A percentile compares a stretch with the other conserved stretches of the same genome.
Evolutionary conservation across 345 rosid species (phyloP).

Genomic region (Cardamine chenopodiifolia): DNA sequence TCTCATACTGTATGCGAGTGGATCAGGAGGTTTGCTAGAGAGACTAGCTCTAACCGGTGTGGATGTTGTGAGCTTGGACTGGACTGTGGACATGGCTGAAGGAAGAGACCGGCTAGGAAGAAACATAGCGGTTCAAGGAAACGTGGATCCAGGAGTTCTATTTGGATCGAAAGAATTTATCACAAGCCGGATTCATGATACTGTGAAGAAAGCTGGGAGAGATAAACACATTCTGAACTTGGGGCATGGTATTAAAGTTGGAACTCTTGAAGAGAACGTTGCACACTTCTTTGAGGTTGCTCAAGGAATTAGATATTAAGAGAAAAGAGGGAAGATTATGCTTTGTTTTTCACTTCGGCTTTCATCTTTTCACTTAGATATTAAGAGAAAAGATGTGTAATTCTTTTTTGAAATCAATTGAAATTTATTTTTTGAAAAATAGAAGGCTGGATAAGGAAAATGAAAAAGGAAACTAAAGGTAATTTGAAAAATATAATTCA

Average conservation of each 20-base stretch:
- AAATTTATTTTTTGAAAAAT: no score
- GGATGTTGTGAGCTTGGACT: constrained; percentile 96
- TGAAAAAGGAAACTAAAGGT: no score
- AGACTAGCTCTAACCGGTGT: constrained; percentile 83
- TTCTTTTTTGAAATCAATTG: not conserved
- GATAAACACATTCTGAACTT: constrained; percentile 88
- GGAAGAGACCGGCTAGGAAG: constrained; percentile 83
- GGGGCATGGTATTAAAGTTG: constrained; percentile 92
- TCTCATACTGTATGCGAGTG: constrained; percentile 85
- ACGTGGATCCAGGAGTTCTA: constrained; percentile 89
- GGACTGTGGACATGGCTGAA: constrained; percentile 99
- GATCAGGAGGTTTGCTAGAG: constrained; percentile 94
- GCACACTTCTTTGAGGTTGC: constrained; percentile 95
- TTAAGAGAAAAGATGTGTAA: constrained; percentile 34
- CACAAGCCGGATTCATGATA: constrained; percentile 78
- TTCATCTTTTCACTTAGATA: constrained; percentile 2
- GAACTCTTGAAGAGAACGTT: constrained; percentile 94
- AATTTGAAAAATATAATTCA: no score
- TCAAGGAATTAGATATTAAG: constrained; percentile 70
- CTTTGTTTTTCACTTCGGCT: constrained; percentile 32
- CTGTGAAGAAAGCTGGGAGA: constrained; percentile 87
- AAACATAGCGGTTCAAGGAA: constrained; percentile 87
- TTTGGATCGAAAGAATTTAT: constrained; percentile 91
- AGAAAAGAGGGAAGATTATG: not conserved
- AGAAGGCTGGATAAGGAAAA: not conserved